Conservation (phyloP, 1,284 basidiomycete species). For the Puccinia horiana region DNA sequence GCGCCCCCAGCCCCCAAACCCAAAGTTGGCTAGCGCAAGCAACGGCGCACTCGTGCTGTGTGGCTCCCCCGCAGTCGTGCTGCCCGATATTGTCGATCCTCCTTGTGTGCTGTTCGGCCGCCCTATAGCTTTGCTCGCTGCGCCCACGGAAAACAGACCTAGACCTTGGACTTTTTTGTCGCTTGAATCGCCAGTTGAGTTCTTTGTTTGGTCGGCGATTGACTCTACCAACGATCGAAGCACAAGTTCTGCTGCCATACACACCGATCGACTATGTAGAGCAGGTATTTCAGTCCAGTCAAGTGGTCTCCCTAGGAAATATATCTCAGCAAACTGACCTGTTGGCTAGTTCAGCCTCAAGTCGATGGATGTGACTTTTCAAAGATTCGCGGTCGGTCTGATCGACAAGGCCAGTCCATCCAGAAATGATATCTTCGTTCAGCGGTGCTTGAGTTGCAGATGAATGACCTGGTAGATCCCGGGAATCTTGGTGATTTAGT, state of each 20-base stretch:
- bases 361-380: background rate
- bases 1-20: background rate
- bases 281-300: too few relatives aligned
- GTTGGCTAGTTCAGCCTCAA: background rate
- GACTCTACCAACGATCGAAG: background rate
- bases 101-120: background rate
- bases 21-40: background rate
- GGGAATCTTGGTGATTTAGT: background rate
- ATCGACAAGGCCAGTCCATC: background rate
- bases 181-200: background rate
- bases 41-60: background rate
- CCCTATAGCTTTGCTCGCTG: background rate
- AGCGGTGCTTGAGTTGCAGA: background rate
- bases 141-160: background rate
- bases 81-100: background rate
- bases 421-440: background rate
- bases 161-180: background rate
- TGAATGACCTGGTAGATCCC: background rate
- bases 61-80: background rate
- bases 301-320: background rate
- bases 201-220: background rate
- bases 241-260: background rate
- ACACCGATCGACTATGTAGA: background rate
- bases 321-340: background rate
- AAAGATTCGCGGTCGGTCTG: background rate